These are phyloP conservation scores for Cladobotryum mycophilum DNA, from an alignment of 2,329 filamentous ascomycete species.

Conservation along the genomic window DNA sequence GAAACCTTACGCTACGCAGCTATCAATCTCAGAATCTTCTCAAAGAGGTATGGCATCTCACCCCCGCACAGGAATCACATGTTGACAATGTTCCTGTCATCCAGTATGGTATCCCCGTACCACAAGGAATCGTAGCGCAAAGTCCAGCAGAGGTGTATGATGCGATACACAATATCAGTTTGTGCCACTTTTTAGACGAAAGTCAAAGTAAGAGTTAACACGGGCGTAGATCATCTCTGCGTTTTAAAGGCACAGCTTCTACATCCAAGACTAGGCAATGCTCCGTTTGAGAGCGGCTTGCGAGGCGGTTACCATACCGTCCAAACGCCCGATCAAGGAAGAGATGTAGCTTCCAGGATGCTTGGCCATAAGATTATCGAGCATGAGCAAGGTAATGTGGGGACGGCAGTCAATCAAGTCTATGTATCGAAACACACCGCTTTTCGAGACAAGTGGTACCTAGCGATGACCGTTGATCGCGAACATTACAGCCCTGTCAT, in stretches of 20 bases:
- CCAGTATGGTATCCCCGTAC: conserved; percentile 22
- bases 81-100: background rate
- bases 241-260: conserved; percentile 24
- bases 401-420: conserved; percentile 22
- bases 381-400: conserved; percentile 2
- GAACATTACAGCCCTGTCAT: conserved; percentile 32
- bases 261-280: conserved; percentile 9
- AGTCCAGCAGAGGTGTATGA: conserved; percentile 17
- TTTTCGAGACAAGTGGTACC: conserved; percentile 31
- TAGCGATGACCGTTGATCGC: conserved; percentile 38
- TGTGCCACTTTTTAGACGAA: background rate
- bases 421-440: conserved; percentile 30
- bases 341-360: conserved; percentile 16
- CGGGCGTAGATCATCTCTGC: conserved; percentile 16
- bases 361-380: conserved; percentile 7
- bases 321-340: conserved; percentile 14
- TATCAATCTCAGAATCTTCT: conserved; percentile 24
- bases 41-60: conserved; percentile 15
- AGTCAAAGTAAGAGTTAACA: too few relatives aligned
- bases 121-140: conserved; percentile 17
- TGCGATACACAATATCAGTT: conserved; percentile 21
- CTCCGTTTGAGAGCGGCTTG: conserved; percentile 11
- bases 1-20: conserved; percentile 21
- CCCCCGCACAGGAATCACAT: too few relatives aligned
- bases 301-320: conserved; percentile 9